Evolutionary conservation across 2,329 filamentous ascomycete genomes (phyloP).

Genomic region (Neophaeococcomyces mojaviensis): DNA sequence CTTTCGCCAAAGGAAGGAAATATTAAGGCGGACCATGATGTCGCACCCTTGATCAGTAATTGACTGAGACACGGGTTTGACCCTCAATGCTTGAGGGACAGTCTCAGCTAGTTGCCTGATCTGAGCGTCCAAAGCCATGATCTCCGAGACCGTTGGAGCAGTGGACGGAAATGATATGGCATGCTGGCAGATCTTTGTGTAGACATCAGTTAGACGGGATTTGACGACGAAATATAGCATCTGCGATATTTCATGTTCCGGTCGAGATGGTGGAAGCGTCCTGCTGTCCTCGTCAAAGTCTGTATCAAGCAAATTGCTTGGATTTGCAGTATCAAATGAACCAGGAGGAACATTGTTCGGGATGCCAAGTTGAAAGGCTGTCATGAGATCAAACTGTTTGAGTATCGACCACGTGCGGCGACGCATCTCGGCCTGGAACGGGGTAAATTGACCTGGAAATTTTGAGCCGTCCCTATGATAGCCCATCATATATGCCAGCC

Average conservation of each 20-base stretch:
- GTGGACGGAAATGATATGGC: conserved; percentile 22
- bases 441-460: conserved; percentile 38
- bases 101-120: conserved; percentile 19
- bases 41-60: conserved; percentile 44
- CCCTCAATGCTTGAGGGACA: conserved; percentile 19
- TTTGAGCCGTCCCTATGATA: conserved; percentile 46
- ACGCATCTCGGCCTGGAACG: conserved; percentile 50
- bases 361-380: conserved; percentile 58
- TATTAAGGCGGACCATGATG: conserved; percentile 45
- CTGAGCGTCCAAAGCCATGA: conserved; percentile 23
- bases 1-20: conserved; percentile 47
- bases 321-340: conserved; percentile 52
- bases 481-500: conserved; percentile 56
- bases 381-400: conserved; percentile 52
- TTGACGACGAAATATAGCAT: conserved; percentile 29
- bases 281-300: conserved; percentile 49
- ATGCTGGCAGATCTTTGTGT: conserved; percentile 25
- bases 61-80: conserved; percentile 25
- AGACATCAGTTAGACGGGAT: conserved; percentile 23
- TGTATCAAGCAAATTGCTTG: conserved; percentile 53
- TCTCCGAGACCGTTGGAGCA: conserved; percentile 11
- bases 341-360: conserved; percentile 55
- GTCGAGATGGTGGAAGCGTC: conserved; percentile 47
- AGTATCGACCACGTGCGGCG: conserved; percentile 35
- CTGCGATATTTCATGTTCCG: conserved; percentile 40